Conservation (phyloP, 2,329 filamentous ascomycete species). For the Paramyrothecium sp. region DNA sequence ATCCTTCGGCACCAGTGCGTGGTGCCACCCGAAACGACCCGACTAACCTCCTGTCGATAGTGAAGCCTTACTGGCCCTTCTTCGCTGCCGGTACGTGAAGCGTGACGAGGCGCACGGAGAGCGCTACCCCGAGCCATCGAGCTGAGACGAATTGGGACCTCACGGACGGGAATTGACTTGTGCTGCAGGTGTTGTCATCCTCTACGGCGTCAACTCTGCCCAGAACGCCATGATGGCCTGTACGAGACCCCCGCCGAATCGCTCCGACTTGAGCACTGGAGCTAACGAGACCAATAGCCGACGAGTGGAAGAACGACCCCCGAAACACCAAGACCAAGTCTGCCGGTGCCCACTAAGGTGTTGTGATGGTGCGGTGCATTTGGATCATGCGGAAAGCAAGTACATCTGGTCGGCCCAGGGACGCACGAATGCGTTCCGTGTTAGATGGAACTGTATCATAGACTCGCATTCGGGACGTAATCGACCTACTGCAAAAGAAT, state of each 20-base stretch:
- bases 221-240: constrained; percentile 75
- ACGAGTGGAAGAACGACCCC: constrained; percentile 96
- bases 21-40: constrained; percentile 12
- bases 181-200: constrained; percentile 71
- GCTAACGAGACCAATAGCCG: constrained; percentile 55
- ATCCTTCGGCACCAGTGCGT: constrained; percentile 15
- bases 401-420: constrained; percentile 20
- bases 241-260: constrained; percentile 40
- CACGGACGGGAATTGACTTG: constrained; percentile 21
- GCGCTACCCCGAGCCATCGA: constrained; percentile 7
- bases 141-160: not conserved
- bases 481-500: constrained; percentile 26
- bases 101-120: constrained; percentile 6
- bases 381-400: constrained; percentile 19
- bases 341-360: constrained; percentile 41
- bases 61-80: constrained; percentile 89
- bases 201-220: constrained; percentile 87
- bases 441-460: constrained; percentile 41
- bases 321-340: constrained; percentile 70
- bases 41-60: constrained; percentile 48
- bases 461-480: constrained; percentile 31
- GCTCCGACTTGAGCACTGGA: not conserved
- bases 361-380: constrained; percentile 13
- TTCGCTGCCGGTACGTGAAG: constrained; percentile 81
- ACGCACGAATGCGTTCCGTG: constrained; percentile 17